phyloP scores from a whole-genome alignment of 345 rosid species.

The Arabis hirsuta region DNA sequence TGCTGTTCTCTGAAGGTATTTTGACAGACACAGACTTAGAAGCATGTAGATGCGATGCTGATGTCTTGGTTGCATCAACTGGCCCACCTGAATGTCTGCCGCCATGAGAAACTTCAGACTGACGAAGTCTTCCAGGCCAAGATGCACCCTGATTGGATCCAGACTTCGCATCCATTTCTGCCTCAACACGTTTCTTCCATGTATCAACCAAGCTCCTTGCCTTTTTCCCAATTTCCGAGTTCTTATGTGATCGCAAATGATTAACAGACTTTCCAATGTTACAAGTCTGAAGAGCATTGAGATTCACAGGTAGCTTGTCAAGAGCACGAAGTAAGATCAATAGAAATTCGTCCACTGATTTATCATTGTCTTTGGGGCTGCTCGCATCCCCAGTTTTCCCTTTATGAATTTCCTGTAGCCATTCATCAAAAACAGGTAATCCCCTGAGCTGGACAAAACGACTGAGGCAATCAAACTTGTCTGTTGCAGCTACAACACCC shows the following conservation, averaged over 20 bases:
- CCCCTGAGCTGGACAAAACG: conserved; percentile 87
- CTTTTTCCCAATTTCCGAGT: conserved; percentile 85
- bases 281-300: conserved; percentile 89
- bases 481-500: conserved; percentile 80
- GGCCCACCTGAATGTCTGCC: conserved; percentile 61
- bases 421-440: conserved; percentile 84
- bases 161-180: conserved; percentile 89
- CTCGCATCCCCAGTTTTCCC: conserved; percentile 77
- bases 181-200: conserved; percentile 98
- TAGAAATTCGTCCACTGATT: conserved; percentile 73
- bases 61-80: conserved; percentile 66
- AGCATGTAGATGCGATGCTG: conserved; percentile 58
- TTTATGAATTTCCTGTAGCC: conserved; percentile 96
- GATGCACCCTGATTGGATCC: conserved; percentile 68
- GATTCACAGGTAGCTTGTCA: conserved; percentile 91
- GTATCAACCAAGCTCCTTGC: conserved; percentile 93
- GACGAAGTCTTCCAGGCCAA: conserved; percentile 69
- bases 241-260: conserved; percentile 80
- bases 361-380: conserved; percentile 52
- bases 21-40: conserved; percentile 64
- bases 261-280: conserved; percentile 94
- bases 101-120: conserved; percentile 70
- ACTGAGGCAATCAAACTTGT: conserved; percentile 79
- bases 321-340: conserved; percentile 80
- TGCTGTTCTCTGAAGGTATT: conserved; percentile 54